A percentile compares a stretch with the other conserved stretches of the same genome.
phyloP scores from a whole-genome alignment of 257 asterid species.

The Fraxinus anomala region DNA sequence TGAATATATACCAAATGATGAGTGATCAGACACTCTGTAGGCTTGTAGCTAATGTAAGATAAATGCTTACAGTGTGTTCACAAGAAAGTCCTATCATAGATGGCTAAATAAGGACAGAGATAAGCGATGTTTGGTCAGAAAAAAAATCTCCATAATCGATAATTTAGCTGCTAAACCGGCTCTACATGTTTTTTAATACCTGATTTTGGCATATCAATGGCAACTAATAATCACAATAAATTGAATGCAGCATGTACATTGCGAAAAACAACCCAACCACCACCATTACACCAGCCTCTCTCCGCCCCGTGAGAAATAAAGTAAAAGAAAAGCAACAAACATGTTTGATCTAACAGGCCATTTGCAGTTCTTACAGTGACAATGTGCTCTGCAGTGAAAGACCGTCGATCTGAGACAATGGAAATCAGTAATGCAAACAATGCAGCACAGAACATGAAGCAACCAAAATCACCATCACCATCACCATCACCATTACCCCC shows the following conservation, averaged over 20 bases:
- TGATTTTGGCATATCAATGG: not conserved
- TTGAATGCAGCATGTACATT: conserved; percentile 16
- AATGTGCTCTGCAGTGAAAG: not conserved
- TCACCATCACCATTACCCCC: no score
- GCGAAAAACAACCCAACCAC: conserved; percentile 13
- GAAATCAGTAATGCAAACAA: no score
- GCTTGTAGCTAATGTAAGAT: no score
- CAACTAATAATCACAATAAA: conserved; percentile 11
- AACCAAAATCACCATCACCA: no score
- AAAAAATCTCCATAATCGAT: conserved; percentile 1
- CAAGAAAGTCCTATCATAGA: not conserved
- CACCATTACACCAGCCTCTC: no score
- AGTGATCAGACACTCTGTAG: no score
- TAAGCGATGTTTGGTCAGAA: conserved; percentile 15
- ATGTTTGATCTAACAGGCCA: not conserved
- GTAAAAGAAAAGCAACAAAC: not conserved
- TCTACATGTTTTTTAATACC: not conserved
- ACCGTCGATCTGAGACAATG: no score
- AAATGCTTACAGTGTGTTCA: no score
- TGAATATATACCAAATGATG: conserved; percentile 17
- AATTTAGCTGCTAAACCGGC: not conserved
- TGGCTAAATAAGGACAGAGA: conserved; percentile 13
- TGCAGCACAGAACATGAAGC: no score
- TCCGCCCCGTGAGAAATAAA: no score
- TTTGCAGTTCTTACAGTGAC: not conserved